phyloP scores from a whole-genome alignment of 805 yeast species.

The Barnettozyma salicaria region DNA sequence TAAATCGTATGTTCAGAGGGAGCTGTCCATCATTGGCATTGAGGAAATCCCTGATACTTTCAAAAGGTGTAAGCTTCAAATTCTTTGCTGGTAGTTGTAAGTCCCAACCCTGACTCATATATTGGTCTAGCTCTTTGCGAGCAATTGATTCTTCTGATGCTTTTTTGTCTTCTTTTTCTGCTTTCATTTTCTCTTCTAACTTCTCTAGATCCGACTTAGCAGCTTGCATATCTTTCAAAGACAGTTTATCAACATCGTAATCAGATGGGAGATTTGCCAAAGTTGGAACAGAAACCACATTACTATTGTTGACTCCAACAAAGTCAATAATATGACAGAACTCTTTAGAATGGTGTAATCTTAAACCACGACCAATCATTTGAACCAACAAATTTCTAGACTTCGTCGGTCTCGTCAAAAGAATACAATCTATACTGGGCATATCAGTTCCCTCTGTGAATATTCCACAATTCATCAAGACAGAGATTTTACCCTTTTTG shows the following conservation, averaged over 20 bases:
- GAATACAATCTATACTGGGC: constrained; percentile 77
- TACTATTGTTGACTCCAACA: constrained; percentile 53
- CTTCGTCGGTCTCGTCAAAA: constrained; percentile 75
- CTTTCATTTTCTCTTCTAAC: constrained; percentile 13
- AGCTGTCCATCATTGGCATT: constrained; percentile 5
- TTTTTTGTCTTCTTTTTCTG: constrained; percentile 7
- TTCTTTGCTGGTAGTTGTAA: background rate
- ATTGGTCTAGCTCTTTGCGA: background rate
- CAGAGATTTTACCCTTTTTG: constrained; percentile 54
- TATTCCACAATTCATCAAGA: constrained; percentile 80
- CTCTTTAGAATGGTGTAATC: constrained; percentile 55
- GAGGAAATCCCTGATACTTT: constrained; percentile 33
- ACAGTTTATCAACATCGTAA: constrained; percentile 25
- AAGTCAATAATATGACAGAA: constrained; percentile 74
- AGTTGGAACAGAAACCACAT: constrained; percentile 51
- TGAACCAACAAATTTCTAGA: constrained; percentile 70
- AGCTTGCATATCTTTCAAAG: constrained; percentile 29
- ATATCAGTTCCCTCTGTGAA: constrained; percentile 95
- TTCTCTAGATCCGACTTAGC: constrained; percentile 21
- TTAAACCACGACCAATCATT: constrained; percentile 87
- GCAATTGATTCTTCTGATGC: constrained; percentile 8
- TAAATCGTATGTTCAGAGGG: constrained; percentile 7
- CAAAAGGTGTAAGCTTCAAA: constrained; percentile 28
- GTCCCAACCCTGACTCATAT: background rate
- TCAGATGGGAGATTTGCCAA: constrained; percentile 33